phyloP scores from a whole-genome alignment of 192 early-diverging fungal genomes.

The Oehlia diaphana region DNA sequence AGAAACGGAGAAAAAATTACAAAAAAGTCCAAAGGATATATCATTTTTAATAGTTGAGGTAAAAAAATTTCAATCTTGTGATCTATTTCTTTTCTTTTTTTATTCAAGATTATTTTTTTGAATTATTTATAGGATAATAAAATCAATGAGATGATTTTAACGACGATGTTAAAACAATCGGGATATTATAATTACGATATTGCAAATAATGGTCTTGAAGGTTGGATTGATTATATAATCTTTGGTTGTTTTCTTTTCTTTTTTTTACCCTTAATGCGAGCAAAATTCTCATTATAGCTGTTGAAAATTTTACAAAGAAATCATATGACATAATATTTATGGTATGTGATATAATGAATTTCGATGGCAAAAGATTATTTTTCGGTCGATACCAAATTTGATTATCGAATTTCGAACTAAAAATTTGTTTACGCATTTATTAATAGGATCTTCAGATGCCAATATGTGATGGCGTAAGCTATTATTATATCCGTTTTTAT shows the following conservation, averaged over 20 bases:
- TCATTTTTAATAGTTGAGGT: constrained; percentile 12
- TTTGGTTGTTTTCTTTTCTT: not conserved
- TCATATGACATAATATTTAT: constrained; percentile 11
- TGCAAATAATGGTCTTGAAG: constrained; percentile 3
- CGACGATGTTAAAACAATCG: constrained; percentile 5
- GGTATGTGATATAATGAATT: not conserved
- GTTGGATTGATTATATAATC: not conserved
- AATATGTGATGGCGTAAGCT: constrained; percentile 4
- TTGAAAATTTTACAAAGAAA: not conserved
- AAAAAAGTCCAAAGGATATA: not conserved
- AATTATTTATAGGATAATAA: constrained; percentile 7
- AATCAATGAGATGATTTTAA: constrained; percentile 17
- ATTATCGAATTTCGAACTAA: not conserved
- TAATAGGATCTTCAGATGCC: constrained; percentile 7
- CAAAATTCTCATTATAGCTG: not conserved
- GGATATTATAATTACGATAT: not conserved
- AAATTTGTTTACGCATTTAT: not conserved
- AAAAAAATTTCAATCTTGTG: not conserved
- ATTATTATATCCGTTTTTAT: too few relatives aligned
- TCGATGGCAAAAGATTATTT: too few relatives aligned
- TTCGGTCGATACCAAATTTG: too few relatives aligned
- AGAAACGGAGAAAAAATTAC: not conserved
- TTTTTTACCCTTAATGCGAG: too few relatives aligned
- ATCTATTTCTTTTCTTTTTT: not conserved
- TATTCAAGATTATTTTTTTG: not conserved